Base-by-base conservation (phyloP, 257 asterid genomes). In the Striga asiatica region DNA sequence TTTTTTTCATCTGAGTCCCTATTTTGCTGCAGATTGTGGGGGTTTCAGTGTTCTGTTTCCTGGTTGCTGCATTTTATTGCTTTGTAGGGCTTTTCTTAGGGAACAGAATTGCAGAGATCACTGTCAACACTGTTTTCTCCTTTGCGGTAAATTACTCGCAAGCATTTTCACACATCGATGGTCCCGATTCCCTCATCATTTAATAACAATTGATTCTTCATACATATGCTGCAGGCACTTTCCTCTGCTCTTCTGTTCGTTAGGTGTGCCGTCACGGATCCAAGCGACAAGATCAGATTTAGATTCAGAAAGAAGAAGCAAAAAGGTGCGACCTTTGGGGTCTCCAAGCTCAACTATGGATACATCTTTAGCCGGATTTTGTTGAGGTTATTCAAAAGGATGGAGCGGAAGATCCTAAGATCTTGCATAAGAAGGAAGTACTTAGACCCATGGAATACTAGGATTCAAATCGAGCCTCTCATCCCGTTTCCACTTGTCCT, bases 341-440 rank as follows among this genome's bases (percentile, higher is more conserved):
- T 45, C 20, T 54, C 81, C 3, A 71, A 68, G 38, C 62, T 77
- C 19, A 76, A 65, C 22, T 69, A 80, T 34, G 79, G 81, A 41
- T 56, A 59, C 60, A 63, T 77, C 67, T 41, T 82, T 39, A 51
- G 72, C 21, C 79, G 85, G 69, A 58, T 84, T 54, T 39, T 80
- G 35, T 62, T 63, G 60, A 79, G 98, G 73, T 71, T 77, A 69
- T 68, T 87, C 59, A 72, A 71, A 62, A 81, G 82, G 62, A 49
- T 91, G 24, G 98, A 91, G 73, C 78, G 89, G 16, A 82, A 74
- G 78, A 72, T 91, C 51, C 83, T 82, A 0, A 74, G 78, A 67
- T 78, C 82, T 47, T 87, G 70, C 69, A 91, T 91, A 38, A 79
- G 97, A 64, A 84, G 98, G 65, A 91, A 80, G 70, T 91, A 91